Base-by-base conservation (phyloP, 192 early-diverging fungal species). In the Entomortierella parvispora region DNA sequence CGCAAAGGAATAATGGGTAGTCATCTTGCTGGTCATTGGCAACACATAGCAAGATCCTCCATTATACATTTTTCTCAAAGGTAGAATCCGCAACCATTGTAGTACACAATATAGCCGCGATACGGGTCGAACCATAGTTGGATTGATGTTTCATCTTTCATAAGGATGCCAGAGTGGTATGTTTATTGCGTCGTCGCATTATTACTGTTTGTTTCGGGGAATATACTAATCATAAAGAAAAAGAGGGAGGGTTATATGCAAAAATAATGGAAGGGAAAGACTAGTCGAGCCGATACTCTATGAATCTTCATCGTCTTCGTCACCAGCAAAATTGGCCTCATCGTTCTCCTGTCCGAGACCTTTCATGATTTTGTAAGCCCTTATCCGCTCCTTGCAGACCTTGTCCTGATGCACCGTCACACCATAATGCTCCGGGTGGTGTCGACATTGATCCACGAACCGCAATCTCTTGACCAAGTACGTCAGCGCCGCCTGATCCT, bases 401-500 rank as follows among this genome's bases (percentile, higher is more conserved):
- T 76, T 64, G 42, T 86, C 85, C 20, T 84, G 68, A 63, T 86
- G 85, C 2, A 78, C 82, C 5, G 82, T 81, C 22, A 86, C 45
- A 2, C 81, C 79, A 72, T 84, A 75, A 57, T 80, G 83, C 45
- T 80, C 75, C 28, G 85, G 79, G 23, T 68, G 79, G 37, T 81
- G 65, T n/a, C 62, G 55, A 46, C 85, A 86, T 25, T 54, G 63
- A 34, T 84, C 74, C 25, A 80, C 69, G 45, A 65, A 74, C 15
- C 69, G 59, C 62, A 84, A 31, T 43, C 54, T 65, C 59, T 76
- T 76, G 59, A 68, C 84, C 14, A 87, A 46, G 61, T 79, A 84
- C 9, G 86, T 85, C 42, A 87, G 49, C 8, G 69, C 84, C 6
- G 86, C 82, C 50, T 87, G 86, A 33, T 87, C 86, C 69, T 87